Base-by-base conservation (phyloP, 139 green algal species). In the Monoraphidium neglectum region DNA sequence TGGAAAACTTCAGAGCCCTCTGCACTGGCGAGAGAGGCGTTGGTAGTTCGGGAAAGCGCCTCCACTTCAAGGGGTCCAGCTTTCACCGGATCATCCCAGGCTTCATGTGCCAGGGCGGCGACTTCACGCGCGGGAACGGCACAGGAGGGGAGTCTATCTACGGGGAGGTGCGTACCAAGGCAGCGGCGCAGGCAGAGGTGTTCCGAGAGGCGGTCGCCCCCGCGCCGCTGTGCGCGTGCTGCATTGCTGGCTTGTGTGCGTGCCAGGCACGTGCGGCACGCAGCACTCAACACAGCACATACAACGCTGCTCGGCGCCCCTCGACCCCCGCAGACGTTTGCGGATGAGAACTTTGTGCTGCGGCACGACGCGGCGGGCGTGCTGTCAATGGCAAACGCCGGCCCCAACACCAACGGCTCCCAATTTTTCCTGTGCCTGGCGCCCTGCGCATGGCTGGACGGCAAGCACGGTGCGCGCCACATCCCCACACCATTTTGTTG, bases 261-360 rank as follows among this genome's bases (percentile, higher is more conserved):
- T 2, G 56, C 4, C 18, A 63, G 30, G 2, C 54, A 61, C 4
- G 24, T 5, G 54, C 54, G 28, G 54, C 54, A 63, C n/a, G 30
- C 4, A 32, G 3, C 53, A 61, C 21, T 57, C 49, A n/a, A n/a
- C 21, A 57, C 0, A 57, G 16, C 21, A 21, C 49, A 57, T 57
- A 21, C 49, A 57, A 57, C 49, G n/a, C 28, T 30, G n/a, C 46
- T 26, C 43, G n/a, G n/a, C n/a, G n/a, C 24, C 35, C 21, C 63
- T 12, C 63, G 33, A 8, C 38, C 4, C 64, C 23, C 93, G 15
- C 54, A 60, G 18, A 93, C 79, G 15, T 97, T 97, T 70, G 78
- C 83, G 15, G 92, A 96, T 53, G 92, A 96, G 87, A 95, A 97
- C 79, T 96, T 98, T 77, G 79, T 72, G n/a, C 83, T 98, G 28